Percentiles rank a stretch among this genome's conserved stretches.
Conservation (phyloP, 352 stramenopile species). For the Phytopythium sindhum region DNA sequence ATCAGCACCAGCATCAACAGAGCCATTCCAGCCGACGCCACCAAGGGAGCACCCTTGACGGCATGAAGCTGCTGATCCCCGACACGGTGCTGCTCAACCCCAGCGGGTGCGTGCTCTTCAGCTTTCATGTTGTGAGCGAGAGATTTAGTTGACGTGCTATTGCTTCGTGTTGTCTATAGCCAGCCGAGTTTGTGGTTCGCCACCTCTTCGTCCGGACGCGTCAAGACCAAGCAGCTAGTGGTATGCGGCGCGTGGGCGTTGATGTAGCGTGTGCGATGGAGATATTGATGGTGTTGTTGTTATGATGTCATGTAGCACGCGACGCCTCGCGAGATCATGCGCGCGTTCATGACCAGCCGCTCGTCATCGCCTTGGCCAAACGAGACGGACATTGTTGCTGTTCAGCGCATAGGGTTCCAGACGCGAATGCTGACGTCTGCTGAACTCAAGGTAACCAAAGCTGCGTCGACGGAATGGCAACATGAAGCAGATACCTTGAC, state of each 20-base stretch:
- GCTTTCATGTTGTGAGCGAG: not conserved
- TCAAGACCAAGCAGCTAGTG: slow-evolving; percentile 37
- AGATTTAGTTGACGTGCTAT: not conserved
- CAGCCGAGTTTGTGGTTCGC: slow-evolving; percentile 61
- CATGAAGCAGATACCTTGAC: not conserved
- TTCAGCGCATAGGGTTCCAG: slow-evolving; percentile 33
- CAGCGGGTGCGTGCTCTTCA: slow-evolving; percentile 27
- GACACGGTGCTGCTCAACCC: slow-evolving; percentile 61
- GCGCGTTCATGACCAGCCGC: slow-evolving; percentile 18
- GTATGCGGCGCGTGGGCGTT: slow-evolving; percentile 17
- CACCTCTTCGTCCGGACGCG: slow-evolving; percentile 36
- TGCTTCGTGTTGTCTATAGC: slow-evolving; percentile 16
- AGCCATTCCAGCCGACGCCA: not conserved
- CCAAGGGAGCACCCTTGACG: not conserved
- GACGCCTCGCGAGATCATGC: slow-evolving; percentile 35
- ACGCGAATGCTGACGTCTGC: slow-evolving; percentile 17
- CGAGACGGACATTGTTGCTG: slow-evolving; percentile 16
- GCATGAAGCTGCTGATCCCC: slow-evolving; percentile 49
- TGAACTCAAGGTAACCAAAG: slow-evolving; percentile 29
- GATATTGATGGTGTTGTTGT: not conserved
- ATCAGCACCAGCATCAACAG: not conserved
- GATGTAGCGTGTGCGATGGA: not conserved
- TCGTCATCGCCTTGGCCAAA: not conserved
- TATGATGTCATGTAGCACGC: slow-evolving; percentile 28
- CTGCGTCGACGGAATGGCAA: not conserved